Conservation (phyloP, 371 early-diverging fungal species). For the Rhizopus arrhizus region DNA sequence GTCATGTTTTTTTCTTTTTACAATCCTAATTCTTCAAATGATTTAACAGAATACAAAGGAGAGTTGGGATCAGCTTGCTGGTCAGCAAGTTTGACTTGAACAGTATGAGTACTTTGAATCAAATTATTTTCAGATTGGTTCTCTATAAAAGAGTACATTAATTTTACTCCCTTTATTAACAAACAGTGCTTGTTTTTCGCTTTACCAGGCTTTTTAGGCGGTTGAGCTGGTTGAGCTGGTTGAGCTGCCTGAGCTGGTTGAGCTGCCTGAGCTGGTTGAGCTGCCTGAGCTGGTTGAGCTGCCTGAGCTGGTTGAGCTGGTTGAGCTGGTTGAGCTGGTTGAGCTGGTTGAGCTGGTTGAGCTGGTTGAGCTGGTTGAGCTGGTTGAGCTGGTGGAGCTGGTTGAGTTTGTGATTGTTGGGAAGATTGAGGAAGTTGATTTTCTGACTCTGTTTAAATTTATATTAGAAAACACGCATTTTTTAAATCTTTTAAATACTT, state of each 20-base stretch:
- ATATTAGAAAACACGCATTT: not conserved
- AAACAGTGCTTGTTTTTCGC: not conserved
- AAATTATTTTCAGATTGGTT: slow-evolving; percentile 30
- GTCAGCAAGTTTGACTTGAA: slow-evolving; percentile 82
- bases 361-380: not conserved
- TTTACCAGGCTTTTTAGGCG: not conserved
- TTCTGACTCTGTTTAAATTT: not conserved
- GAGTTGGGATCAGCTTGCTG: slow-evolving; percentile 78
- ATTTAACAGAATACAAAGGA: slow-evolving; percentile 76
- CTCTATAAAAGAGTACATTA: not conserved
- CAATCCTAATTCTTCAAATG: slow-evolving; percentile 79
- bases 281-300: not conserved
- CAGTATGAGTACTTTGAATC: slow-evolving; percentile 65
- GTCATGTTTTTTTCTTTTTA: slow-evolving; percentile 28
- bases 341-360: not conserved
- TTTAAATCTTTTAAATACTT: too few species aligned
- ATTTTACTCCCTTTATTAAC: not conserved
- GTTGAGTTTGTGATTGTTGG: not conserved
- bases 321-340: not conserved
- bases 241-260: not conserved
- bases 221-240: not conserved
- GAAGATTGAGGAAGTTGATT: not conserved
- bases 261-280: not conserved
- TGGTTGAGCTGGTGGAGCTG: not conserved
- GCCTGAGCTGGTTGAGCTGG: not conserved